Evolutionary conservation across 306 rosid genomes (phyloP).

Genomic region (Acacia crassicarpa): DNA sequence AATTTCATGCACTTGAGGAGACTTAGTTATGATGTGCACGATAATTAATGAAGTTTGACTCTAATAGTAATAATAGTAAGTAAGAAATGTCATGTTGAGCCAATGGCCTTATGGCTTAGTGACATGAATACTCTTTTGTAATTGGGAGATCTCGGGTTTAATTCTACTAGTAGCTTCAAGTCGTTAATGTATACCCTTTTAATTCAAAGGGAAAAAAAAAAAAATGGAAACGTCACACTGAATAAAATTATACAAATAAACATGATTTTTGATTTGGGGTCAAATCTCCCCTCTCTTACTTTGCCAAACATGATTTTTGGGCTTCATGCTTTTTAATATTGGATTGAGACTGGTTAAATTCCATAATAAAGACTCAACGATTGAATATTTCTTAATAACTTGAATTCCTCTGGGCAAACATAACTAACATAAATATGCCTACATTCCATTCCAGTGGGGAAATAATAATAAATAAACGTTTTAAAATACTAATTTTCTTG

Average conservation of each 20-base stretch:
- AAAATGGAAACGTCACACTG: neutral
- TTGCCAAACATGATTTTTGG: neutral
- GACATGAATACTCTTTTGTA: no score
- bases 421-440: no score
- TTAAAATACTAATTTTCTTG: neutral
- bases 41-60: neutral
- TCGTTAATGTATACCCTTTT: no score
- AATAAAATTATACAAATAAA: neutral
- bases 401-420: neutral
- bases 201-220: no score
- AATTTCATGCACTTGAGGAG: neutral
- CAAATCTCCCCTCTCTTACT: no score
- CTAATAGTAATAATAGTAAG: no score
- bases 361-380: no score
- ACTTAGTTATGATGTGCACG: neutral
- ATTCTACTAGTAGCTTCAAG: no score
- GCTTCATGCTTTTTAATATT: neutral
- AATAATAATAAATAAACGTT: neutral
- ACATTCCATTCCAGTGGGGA: neutral
- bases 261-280: neutral
- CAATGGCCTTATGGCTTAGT: no score
- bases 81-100: neutral
- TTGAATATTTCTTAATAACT: no score
- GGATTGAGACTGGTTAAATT: neutral
- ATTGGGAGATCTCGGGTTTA: no score